Evolutionary conservation across 257 asterid species (phyloP).

Genomic region (Thymus quinquecostatus): DNA sequence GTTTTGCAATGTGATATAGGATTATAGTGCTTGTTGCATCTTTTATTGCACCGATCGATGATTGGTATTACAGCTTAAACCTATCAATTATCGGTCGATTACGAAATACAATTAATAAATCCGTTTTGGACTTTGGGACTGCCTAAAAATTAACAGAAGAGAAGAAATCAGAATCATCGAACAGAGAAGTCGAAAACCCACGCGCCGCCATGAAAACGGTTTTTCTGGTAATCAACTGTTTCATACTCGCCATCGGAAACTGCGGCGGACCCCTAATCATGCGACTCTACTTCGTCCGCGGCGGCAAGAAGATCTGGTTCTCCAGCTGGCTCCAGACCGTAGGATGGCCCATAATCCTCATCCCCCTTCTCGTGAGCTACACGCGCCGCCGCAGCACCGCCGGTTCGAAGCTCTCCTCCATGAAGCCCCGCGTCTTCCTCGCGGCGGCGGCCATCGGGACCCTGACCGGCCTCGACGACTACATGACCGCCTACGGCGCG

Average conservation of each 20-base stretch:
- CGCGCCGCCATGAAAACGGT: background rate
- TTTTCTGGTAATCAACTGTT: slow-evolving; percentile 5
- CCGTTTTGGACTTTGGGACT: too few species aligned
- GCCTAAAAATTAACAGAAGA: too few species aligned
- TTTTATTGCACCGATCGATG: too few species aligned
- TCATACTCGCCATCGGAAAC: slow-evolving; percentile 21
- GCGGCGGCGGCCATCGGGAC: slow-evolving; percentile 42
- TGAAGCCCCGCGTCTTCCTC: slow-evolving; percentile 32
- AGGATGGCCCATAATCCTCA: slow-evolving; percentile 45
- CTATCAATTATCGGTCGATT: too few species aligned
- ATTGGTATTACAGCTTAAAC: too few species aligned
- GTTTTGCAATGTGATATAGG: too few species aligned
- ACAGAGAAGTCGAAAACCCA: background rate
- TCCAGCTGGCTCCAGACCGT: slow-evolving; percentile 39
- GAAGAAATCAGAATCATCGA: background rate
- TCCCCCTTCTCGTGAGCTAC: slow-evolving; percentile 41
- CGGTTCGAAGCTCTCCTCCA: slow-evolving; percentile 18
- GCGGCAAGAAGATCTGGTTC: slow-evolving; percentile 18
- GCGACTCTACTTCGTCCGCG: slow-evolving; percentile 28
- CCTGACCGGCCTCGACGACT: slow-evolving; percentile 45
- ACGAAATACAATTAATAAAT: too few species aligned
- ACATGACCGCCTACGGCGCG: slow-evolving; percentile 26
- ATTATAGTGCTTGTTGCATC: too few species aligned
- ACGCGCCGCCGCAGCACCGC: slow-evolving; percentile 42
- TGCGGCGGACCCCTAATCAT: slow-evolving; percentile 27